Percentiles rank a stretch among this genome's conserved stretches.
Conservation (phyloP, 192 early-diverging fungal genomes). For the Glomus cerebriforme region DNA sequence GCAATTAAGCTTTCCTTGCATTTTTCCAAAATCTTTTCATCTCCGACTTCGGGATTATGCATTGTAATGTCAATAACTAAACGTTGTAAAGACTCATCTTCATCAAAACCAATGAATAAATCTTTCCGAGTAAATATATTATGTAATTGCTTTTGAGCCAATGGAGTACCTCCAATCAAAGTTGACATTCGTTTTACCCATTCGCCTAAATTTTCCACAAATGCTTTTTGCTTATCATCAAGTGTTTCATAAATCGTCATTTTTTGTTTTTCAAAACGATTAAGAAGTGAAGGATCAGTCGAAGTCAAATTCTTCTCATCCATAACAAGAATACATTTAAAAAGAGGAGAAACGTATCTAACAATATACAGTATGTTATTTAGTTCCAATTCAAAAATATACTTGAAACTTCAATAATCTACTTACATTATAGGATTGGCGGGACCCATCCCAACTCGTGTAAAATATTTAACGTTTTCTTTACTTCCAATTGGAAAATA, state of each 20-base stretch:
- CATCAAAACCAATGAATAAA: conserved; percentile 31
- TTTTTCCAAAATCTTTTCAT: not conserved
- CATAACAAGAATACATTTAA: conserved; percentile 27
- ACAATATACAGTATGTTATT: too few species aligned
- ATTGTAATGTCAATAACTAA: conserved; percentile 9
- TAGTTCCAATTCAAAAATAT: too few species aligned
- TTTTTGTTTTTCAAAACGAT: conserved; percentile 23
- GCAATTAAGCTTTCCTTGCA: conserved; percentile 23
- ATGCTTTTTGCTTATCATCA: not conserved
- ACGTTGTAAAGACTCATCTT: conserved; percentile 24
- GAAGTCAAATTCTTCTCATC: conserved; percentile 7
- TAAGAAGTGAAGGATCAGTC: conserved; percentile 27
- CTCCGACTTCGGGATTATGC: not conserved
- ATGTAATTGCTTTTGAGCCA: too few species aligned
- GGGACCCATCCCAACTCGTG: too few species aligned
- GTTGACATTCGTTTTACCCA: conserved; percentile 23
- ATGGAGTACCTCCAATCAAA: not conserved
- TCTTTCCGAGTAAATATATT: not conserved
- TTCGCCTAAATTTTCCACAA: not conserved
- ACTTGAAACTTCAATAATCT: too few species aligned
- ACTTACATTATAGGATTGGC: too few species aligned
- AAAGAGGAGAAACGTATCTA: not conserved
- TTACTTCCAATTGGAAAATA: not conserved
- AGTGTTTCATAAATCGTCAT: conserved; percentile 8
- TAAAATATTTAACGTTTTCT: too few species aligned